Base-by-base conservation (phyloP, 2,329 filamentous ascomycete genomes). In the Berkeleyomyces rouxiae region DNA sequence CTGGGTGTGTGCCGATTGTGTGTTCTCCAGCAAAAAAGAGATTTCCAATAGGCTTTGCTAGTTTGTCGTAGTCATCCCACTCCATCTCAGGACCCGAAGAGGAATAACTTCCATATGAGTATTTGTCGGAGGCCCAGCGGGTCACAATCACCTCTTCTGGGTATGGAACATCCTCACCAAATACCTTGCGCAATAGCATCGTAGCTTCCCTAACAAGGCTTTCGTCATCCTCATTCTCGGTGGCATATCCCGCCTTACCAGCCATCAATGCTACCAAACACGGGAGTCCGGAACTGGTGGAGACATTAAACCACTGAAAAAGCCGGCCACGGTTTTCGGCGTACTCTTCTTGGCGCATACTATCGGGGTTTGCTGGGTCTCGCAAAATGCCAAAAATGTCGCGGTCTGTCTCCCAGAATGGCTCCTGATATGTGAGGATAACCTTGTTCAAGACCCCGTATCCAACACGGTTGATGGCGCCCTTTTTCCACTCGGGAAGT, bases 291-390 rank as follows among this genome's bases (percentile, higher is more conserved):
- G 88, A 90, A 2, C 89, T 95, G 68, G 90, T 88, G 65, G 90
- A 86, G 62, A 90, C 90, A 69, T 99, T 97, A 82, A 96, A 97
- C 82, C 96, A 97, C 68, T 99, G 83, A 70, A 97, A 99, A 74
- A 96, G 96, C 33, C 91, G 86, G n/a, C 92, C 92, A 61, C 92
- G 83, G 65, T 84, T 85, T 3, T 80, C 77, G 4, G 84, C 78
- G 69, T 97, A 97, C 6, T 63, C 51, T 33, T 40, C 51, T 36
- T 63, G 64, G 3, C n/a, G 43, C 5, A 53, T 33, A 67, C 96
- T 88, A 59, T 82, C 81, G 69, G 95, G 90, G 53, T 84, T 78
- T 31, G 79, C 76, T 2, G 91, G 84, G 67, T 89, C 84, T 63
- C 91, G 86, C 49, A 99, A 77, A 47, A 96, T 83, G 9, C 93